Evolutionary conservation across 768 basidiomycete genomes (phyloP), one percentile per base, ranked within the genome.

Genomic region (Amanita polypyramis): DNA sequence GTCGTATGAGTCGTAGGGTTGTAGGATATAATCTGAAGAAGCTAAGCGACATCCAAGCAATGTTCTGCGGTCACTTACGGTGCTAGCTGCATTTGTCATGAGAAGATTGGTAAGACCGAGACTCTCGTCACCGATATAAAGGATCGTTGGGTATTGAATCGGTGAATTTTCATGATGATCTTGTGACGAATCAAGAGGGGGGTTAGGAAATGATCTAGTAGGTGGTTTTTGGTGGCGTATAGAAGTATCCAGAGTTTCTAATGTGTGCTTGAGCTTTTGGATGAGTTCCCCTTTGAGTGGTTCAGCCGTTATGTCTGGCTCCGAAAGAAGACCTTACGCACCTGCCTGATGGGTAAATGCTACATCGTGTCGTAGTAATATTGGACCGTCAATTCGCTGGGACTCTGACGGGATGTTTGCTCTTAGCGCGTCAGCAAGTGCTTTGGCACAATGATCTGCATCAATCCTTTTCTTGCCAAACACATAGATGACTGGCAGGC

Each of bases 401-500:
- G 30, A 53, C 49, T 23, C 48, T 23, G 33, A 21, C 3, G 36
- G 37, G 12, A 52, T 51, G 7, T 57, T 51, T 4, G 47, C 23
- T 19, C 61, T 53, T 20, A 76, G 57, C 10, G 68, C 54, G 14
- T 61, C 58, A 14, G 65, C 43, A 11, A 86, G 54, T 37, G 66
- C 62, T 10, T 62, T 54, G 8, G 72, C 66, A 52, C 80, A 85
- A 49, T 70, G 59, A 3, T 69, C 62, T 1, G 77, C 60, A 52
- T 90, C 78, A 29, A 96, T 63, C 0, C 65, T 53, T 49, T 81
- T 80, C 55, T 82, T 81, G 0, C 91, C 91, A 58, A 97, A 92
- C 30, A 97, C 79, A 61, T 95, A 97, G 27, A 93, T 76, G 2
- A 93, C 86, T 0, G 94, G 92, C 0, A 97, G 64, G 12, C 92